Base-by-base conservation (phyloP, 2,329 filamentous ascomycete species). In the Verruconis gallopava region DNA sequence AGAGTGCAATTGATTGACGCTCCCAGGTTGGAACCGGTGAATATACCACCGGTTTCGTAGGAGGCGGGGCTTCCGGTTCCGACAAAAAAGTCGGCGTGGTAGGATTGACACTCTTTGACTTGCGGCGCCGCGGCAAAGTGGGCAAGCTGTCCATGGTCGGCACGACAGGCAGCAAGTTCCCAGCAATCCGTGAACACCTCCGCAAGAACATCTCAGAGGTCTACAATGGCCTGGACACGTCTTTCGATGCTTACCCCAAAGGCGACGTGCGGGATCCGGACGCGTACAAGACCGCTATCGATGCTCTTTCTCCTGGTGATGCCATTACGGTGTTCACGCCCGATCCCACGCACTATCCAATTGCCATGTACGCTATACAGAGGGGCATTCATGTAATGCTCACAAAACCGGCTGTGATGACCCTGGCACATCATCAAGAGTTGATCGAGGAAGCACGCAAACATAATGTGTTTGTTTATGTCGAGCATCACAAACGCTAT, bases 31-130 rank as follows among this genome's bases (percentile, higher is more conserved):
- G 88, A 49, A 94, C 88, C 9, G 89, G 88, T 55, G 88, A 95
- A 72, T 95, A 95, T 71, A 95, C 89, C 53, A 95, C 89, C 34
- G 88, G 88, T 44, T 95, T 91, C 53, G 86, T 94, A 44, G 85
- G 84, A 44, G 79, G 78, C 46, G 81, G 80, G 46, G 81, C 79
- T 40, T 93, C 85, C 3, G 79, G 75, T 9, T 93, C 85, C 38
- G 89, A 95, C 71, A 95, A 95, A 69, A 95, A 95, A 63, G 82
- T 95, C 38, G 88, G 89, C 45, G 89, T 95, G 6, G 88, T 95
- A 14, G 88, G 84, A 32, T 67, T 95, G 58, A 89, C 84, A 18
- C 69, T 94, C 50, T 93, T 94, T 60, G 88, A 94, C 60, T 71
- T 95, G 50, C 78, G 88, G 46, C 74, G 86, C 48, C 73, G 88